These are phyloP conservation scores for Hericium coralloides DNA, from an alignment of 768 basidiomycete genomes.

Conservation along the genomic window DNA sequence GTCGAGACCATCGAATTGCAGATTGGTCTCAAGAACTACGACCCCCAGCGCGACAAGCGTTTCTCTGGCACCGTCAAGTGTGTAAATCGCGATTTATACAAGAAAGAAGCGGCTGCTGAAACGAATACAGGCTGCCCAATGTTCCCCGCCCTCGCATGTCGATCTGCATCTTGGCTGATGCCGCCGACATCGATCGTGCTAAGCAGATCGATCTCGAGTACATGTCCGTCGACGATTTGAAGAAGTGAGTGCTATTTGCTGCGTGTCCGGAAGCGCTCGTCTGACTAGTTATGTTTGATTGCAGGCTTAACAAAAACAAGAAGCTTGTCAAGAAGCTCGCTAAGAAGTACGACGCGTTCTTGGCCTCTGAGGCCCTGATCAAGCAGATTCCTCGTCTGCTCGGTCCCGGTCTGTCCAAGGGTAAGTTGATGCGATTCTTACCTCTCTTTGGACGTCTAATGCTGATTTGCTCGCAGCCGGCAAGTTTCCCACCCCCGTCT, in stretches of 20 bases:
- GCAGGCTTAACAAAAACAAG: slow-evolving; percentile 98
- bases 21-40: slow-evolving; percentile 97
- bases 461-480: slow-evolving; percentile 50
- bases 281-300: neutral
- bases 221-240: slow-evolving; percentile 99
- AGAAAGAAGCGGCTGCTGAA: neutral
- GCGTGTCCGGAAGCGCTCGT: neutral
- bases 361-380: slow-evolving; percentile 94
- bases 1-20: slow-evolving; percentile 95
- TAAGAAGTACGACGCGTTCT: slow-evolving; percentile 99
- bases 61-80: slow-evolving; percentile 99
- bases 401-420: slow-evolving; percentile 99
- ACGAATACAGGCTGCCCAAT: slow-evolving; percentile 67
- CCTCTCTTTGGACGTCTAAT: neutral
- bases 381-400: slow-evolving; percentile 99
- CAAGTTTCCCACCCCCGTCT: slow-evolving; percentile 97
- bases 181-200: slow-evolving; percentile 95
- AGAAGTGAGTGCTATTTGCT: slow-evolving; percentile 59
- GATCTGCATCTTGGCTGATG: slow-evolving; percentile 99
- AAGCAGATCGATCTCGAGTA: slow-evolving; percentile 98
- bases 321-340: slow-evolving; percentile 99
- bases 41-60: slow-evolving; percentile 99
- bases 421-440: slow-evolving; percentile 29
- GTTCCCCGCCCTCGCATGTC: slow-evolving; percentile 99
- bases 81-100: slow-evolving; percentile 14